Base-by-base conservation (phyloP, 306 rosid species). In the Dicorynia guianensis region DNA sequence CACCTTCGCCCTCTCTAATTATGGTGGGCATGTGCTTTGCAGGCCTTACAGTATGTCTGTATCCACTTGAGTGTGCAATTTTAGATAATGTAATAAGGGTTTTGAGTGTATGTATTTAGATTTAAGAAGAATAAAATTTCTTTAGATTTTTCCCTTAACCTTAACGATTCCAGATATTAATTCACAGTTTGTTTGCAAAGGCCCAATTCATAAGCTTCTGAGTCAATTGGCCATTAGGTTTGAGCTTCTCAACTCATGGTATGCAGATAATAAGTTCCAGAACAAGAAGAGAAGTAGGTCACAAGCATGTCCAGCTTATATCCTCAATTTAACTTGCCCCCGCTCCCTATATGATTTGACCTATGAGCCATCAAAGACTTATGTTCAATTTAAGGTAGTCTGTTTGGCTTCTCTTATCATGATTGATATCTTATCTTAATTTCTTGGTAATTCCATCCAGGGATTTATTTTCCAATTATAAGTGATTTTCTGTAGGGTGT, bases 1-100 rank as follows among this genome's bases (percentile, higher is more conserved):
- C 59, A 17, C 74, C 57, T 48, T 46, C 54, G 57, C 43, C 47
- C 60, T 77, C 64, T 42, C 62, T 63, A 84, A 63, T 58, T 59
- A 63, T 65, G 74, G 33, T 53, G 47, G 62, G 57, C 78, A 39
- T 82, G 58, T 63, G 34, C 68, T 76, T 87, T 80, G 89, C 97
- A 92, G 97, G 97, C 85, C 76, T 83, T 95, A 73, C 96, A 95
- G 80, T 92, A 87, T 83, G 67, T 90, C 87, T 95, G 99, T 95
- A 95, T 95, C 99, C 99, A 7, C 79, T 62, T 60, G 88, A 80
- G 43, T 65, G 44, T 65, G 71, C 67, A 72, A 73, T 47, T 71
- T 67, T 84, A 72, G 60, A 78, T 82, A 71, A 67, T 74, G 56
- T 73, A 81, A 35, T 55, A 47, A 66, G 49, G 72, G 77, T 62